Base-by-base conservation (phyloP, 2,329 filamentous ascomycete genomes). In the Cladosporium sp. region DNA sequence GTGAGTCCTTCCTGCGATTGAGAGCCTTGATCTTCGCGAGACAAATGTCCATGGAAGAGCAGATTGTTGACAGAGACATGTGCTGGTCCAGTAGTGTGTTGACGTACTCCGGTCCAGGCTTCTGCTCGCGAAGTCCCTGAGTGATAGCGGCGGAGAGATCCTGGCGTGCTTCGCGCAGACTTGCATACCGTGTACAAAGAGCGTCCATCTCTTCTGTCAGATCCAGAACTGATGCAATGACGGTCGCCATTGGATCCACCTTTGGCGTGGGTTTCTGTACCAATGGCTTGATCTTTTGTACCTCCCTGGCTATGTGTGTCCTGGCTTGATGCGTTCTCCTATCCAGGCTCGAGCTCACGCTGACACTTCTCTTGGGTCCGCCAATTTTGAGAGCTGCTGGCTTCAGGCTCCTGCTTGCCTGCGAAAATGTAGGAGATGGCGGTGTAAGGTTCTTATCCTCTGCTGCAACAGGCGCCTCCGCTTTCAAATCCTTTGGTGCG, bases 21-120 rank as follows among this genome's bases (percentile, higher is more conserved):
- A 67, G 52, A 5, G 61, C 62, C 44, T 66, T 66, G 32, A 67
- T 50, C 43, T 66, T 65, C 6, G 65, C 64, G 40, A 65, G 60
- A 54, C 63, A 66, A 28, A 67, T 65, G 43, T 67, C 64, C 62
- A 67, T 66, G 1, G 64, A 66, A 35, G 62, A 64, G 50, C 59
- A 63, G 42, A 65, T 56, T 4, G 64, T 60, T 5, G 61, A 54
- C 9, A 67, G 58, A 14, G 59, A 60, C 32, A 67, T 50, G 32
- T 67, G 65, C 52, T 66, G 63, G 41, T 65, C 59, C 10, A 67
- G 53, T 37, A 67, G 52, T 6, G 52, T 54, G 45, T 62, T 62
- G n/a, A 52, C 51, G 44, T 62, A 59, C 19, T 65, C 61, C 6
- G 63, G 58, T 6, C 57, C 59, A 6, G 58, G 43, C 40, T 58